Evolutionary conservation across 2,329 filamentous ascomycete genomes (phyloP).

Genomic region (Scedosporium dehoogii): DNA sequence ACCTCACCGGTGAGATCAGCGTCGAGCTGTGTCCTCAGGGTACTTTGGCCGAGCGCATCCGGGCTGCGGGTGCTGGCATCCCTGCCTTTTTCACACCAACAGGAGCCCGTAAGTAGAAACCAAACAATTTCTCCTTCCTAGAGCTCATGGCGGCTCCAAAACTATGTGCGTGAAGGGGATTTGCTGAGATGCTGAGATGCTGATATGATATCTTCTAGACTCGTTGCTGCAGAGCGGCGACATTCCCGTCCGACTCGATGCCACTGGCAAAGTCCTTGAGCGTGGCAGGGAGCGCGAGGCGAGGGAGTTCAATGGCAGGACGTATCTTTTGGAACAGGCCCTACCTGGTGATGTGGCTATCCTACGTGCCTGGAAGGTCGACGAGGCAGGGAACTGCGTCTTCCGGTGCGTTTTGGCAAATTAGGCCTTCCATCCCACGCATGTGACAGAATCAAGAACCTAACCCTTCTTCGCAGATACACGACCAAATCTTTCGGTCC

Average conservation of each 20-base stretch:
- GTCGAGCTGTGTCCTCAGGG: constrained; percentile 71
- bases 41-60: constrained; percentile 60
- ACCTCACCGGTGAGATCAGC: constrained; percentile 62
- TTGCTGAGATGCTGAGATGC: constrained; percentile 10
- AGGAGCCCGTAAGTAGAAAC: constrained; percentile 43
- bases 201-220: constrained; percentile 24
- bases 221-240: constrained; percentile 60
- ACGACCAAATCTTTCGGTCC: constrained; percentile 67
- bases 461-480: constrained; percentile 31
- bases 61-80: constrained; percentile 66
- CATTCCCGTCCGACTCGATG: constrained; percentile 53
- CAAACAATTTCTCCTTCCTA: background rate
- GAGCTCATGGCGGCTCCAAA: no score
- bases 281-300: constrained; percentile 58
- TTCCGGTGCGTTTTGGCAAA: constrained; percentile 46
- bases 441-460: background rate
- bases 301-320: constrained; percentile 61
- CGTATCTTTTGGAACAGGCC: constrained; percentile 68
- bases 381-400: constrained; percentile 68
- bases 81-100: constrained; percentile 76
- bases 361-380: constrained; percentile 65
- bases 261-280: constrained; percentile 51
- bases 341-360: constrained; percentile 70
- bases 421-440: constrained; percentile 6
- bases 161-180: no score